Evolutionary conservation across 345 rosid species (phyloP).

Genomic region (Salix arbutifolia): DNA sequence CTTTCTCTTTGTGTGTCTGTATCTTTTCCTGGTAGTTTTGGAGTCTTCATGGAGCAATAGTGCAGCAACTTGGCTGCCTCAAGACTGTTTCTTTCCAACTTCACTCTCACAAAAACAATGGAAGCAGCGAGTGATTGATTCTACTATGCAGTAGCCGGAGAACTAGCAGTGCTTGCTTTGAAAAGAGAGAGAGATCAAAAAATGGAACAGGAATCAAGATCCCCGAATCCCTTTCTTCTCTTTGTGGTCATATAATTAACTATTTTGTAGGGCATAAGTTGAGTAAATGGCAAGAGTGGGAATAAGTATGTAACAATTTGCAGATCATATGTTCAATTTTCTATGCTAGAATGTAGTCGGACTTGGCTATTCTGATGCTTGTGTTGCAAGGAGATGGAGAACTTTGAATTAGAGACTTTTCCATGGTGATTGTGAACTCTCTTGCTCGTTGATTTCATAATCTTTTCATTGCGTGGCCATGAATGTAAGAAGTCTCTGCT

Average conservation of each 20-base stretch:
- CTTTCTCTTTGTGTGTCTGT: neutral
- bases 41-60: conserved; percentile 13
- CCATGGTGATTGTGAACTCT: no score
- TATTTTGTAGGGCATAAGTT: neutral
- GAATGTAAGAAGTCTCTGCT: neutral
- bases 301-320: no score
- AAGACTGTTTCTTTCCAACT: conserved; percentile 4
- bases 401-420: no score
- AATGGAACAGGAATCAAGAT: neutral
- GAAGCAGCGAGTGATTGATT: neutral
- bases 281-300: neutral
- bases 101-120: neutral
- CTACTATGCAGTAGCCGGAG: neutral
- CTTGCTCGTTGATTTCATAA: neutral
- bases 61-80: conserved; percentile 3
- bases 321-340: no score
- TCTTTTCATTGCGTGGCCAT: conserved; percentile 4
- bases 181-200: no score
- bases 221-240: neutral
- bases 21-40: conserved; percentile 8
- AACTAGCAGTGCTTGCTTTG: no score
- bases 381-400: no score
- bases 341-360: no score
- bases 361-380: no score
- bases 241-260: no score